phyloP scores from a whole-genome alignment of 2,329 filamentous ascomycete species.

The Penicillium expansum region DNA sequence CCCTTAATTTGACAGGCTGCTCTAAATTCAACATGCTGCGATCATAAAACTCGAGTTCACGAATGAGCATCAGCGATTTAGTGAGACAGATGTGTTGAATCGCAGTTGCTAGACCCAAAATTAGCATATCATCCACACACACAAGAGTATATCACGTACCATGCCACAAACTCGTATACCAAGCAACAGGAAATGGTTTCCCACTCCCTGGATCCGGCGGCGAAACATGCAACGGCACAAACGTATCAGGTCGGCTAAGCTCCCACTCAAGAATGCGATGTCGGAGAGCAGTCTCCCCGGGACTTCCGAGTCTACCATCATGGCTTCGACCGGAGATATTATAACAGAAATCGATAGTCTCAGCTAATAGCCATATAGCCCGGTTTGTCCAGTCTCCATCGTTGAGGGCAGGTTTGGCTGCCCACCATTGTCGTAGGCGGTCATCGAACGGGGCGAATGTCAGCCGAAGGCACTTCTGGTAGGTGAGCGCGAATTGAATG shows the following conservation, averaged over 20 bases:
- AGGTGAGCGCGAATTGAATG: conserved; percentile 35
- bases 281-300: conserved; percentile 22
- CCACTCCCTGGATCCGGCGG: conserved; percentile 25
- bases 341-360: conserved; percentile 36
- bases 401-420: conserved; percentile 20
- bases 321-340: conserved; percentile 21
- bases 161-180: conserved; percentile 34
- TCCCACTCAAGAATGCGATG: conserved; percentile 32
- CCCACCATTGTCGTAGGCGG: conserved; percentile 30
- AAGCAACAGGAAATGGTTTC: conserved; percentile 34
- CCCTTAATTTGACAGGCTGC: conserved; percentile 24
- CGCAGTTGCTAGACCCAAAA: conserved; percentile 27
- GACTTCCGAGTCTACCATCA: conserved; percentile 16
- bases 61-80: conserved; percentile 31
- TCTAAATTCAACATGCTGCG: conserved; percentile 11
- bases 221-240: conserved; percentile 33
- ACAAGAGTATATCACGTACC: conserved; percentile 19
- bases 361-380: conserved; percentile 35
- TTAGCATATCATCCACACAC: background rate
- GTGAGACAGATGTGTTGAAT: conserved; percentile 36
- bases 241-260: conserved; percentile 24
- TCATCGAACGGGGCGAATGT: conserved; percentile 33
- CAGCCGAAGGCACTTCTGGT: conserved; percentile 33
- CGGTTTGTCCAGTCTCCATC: conserved; percentile 36
- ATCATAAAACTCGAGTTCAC: conserved; percentile 19